Evolutionary conservation across 352 stramenopile species (phyloP).

Genomic region (Plasmopara viticola): DNA sequence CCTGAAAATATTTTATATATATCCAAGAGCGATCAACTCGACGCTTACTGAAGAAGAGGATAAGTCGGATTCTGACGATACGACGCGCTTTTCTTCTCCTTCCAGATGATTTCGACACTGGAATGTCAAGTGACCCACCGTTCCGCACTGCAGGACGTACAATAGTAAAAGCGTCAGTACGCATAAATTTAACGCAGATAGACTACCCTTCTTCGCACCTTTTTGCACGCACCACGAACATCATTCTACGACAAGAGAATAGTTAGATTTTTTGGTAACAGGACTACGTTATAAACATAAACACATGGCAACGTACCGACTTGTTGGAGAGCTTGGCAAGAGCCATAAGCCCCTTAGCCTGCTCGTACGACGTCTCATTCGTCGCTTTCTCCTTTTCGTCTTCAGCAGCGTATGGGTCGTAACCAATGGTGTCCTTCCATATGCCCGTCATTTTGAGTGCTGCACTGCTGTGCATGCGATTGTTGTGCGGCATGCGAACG

Average conservation of each 20-base stretch:
- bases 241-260: conserved; percentile 40
- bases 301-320: conserved; percentile 38
- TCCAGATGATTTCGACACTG: conserved; percentile 83
- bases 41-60: conserved; percentile 35
- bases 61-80: conserved; percentile 21
- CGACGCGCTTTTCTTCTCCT: conserved; percentile 32
- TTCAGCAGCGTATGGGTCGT: conserved; percentile 90
- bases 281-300: neutral
- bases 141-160: conserved; percentile 51
- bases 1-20: conserved; percentile 5
- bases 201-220: conserved; percentile 24
- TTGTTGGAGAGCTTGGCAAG: conserved; percentile 94
- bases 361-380: conserved; percentile 75
- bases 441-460: conserved; percentile 95
- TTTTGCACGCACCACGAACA: conserved; percentile 78
- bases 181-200: neutral
- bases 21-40: conserved; percentile 4
- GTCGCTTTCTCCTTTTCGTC: conserved; percentile 47
- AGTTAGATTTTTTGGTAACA: neutral
- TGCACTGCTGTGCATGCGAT: conserved; percentile 91
- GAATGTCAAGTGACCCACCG: conserved; percentile 89
- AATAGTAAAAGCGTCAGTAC: conserved; percentile 6
- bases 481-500: conserved; percentile 96
- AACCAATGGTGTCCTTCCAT: conserved; percentile 96
- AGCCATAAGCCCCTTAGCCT: conserved; percentile 90